Evolutionary conservation across 257 asterid species (phyloP).

Genomic region (Fraxinus excelsior): DNA sequence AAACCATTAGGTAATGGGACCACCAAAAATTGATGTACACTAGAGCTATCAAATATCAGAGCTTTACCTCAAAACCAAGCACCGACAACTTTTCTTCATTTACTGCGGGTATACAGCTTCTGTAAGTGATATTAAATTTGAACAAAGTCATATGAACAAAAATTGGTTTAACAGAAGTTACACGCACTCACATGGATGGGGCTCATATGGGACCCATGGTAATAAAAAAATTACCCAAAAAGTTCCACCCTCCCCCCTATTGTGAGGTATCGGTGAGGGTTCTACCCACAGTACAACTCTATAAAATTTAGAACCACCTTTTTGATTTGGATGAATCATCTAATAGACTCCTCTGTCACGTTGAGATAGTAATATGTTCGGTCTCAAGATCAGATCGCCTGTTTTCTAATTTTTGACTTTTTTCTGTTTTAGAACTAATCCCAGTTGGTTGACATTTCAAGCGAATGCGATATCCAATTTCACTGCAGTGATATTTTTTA

Average conservation of each 20-base stretch:
- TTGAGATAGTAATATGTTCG: conserved; percentile 27
- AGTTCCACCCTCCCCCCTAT: no score
- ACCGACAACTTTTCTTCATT: conserved; percentile 85
- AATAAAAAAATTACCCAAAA: no score
- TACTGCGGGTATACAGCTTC: conserved; percentile 92
- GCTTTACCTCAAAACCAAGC: conserved; percentile 83
- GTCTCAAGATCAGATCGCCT: conserved; percentile 64
- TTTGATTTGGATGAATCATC: conserved; percentile 49
- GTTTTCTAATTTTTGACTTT: conserved; percentile 37
- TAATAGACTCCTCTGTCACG: conserved; percentile 54
- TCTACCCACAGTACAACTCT: neutral
- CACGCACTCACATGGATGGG: no score
- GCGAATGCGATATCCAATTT: conserved; percentile 94
- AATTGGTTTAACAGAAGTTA: no score
- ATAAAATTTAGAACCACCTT: conserved; percentile 48
- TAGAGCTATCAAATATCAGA: conserved; percentile 13
- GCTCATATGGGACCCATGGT: no score
- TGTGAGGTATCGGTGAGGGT: no score
- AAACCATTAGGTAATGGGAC: neutral
- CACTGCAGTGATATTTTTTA: conserved; percentile 79
- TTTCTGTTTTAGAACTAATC: conserved; percentile 43
- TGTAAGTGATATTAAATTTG: conserved; percentile 42
- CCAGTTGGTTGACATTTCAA: conserved; percentile 66
- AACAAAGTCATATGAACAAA: no score
- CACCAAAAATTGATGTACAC: neutral